Base-by-base conservation (phyloP, 2,329 filamentous ascomycete genomes). In the Pestalotiopsis fici region DNA sequence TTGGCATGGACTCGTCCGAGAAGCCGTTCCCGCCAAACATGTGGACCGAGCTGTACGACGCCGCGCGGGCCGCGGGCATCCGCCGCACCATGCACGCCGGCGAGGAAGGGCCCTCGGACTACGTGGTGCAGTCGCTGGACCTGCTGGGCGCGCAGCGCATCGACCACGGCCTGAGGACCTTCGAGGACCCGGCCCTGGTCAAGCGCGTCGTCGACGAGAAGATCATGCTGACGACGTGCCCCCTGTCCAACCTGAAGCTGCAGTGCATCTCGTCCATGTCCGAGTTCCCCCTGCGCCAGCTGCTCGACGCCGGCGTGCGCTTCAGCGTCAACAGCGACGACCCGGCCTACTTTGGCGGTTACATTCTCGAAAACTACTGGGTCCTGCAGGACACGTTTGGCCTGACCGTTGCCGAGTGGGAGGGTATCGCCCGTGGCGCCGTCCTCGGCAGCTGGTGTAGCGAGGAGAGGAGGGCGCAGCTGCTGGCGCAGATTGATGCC, bases 251-350 rank as follows among this genome's bases (percentile, higher is more conserved):
- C 78, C 87, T 94, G 12, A 82, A 86, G 71, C 76, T 93, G 70
- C 80, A 82, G n/a, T 89, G 85, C 71, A 85, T 89, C 2, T 72
- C 79, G 61, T 77, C 78, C 31, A 80, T 92, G 25, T 77, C 80
- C 23, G 81, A 89, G 64, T 81, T 91, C 39, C 91, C 91, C 0
- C 84, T 93, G 68, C 82, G 88, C 15, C 81, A 79, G 64, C 90
- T 93, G 71, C 78, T 93, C 23, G 86, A 91, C 54, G 81, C 81
- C 5, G 88, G 89, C 0, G 88, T 93, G 50, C 84, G 81, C 69
- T 93, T 93, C 77, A 91, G 88, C 66, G 87, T 94, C 76, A 93
- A 93, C 78, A 91, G 88, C 71, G 91, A 93, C 74, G 90, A 93
- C 74, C 91, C 91, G 68, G 90, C 90, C 12, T 93, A 93, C 75